phyloP scores from a whole-genome alignment of 2,329 filamentous ascomycete species.

The Colletotrichum euphorbiae region DNA sequence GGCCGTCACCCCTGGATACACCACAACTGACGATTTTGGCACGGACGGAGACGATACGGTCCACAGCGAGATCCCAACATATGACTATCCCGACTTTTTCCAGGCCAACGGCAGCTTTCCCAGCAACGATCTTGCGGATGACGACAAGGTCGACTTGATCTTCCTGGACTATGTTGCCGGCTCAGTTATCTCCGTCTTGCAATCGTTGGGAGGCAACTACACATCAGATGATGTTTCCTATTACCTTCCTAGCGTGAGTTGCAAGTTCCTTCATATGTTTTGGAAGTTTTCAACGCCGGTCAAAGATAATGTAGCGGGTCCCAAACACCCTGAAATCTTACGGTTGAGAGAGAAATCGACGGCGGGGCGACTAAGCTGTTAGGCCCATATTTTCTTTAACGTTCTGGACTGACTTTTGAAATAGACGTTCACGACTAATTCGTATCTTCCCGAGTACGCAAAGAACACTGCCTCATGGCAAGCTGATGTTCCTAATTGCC shows the following conservation, averaged over 20 bases:
- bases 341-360: neutral
- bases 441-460: constrained; percentile 20
- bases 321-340: neutral
- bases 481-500: constrained; percentile 23
- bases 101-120: constrained; percentile 62
- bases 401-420: neutral
- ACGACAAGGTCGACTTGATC: constrained; percentile 23
- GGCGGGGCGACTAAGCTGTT: no score
- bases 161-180: constrained; percentile 27
- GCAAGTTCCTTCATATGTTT: neutral
- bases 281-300: no score
- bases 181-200: constrained; percentile 23
- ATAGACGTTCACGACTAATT: constrained; percentile 29
- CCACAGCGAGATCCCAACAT: constrained; percentile 60
- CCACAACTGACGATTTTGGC: constrained; percentile 68
- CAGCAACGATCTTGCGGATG: constrained; percentile 46
- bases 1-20: constrained; percentile 61
- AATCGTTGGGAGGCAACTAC: constrained; percentile 20
- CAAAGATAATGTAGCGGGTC: no score
- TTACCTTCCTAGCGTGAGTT: constrained; percentile 25
- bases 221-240: constrained; percentile 20
- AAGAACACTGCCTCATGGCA: constrained; percentile 19
- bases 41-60: constrained; percentile 65
- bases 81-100: constrained; percentile 61
- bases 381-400: no score